These are phyloP conservation scores for Lobosporangium transversale DNA, from an alignment of 192 early-diverging fungal genomes.

Conservation along the genomic window DNA sequence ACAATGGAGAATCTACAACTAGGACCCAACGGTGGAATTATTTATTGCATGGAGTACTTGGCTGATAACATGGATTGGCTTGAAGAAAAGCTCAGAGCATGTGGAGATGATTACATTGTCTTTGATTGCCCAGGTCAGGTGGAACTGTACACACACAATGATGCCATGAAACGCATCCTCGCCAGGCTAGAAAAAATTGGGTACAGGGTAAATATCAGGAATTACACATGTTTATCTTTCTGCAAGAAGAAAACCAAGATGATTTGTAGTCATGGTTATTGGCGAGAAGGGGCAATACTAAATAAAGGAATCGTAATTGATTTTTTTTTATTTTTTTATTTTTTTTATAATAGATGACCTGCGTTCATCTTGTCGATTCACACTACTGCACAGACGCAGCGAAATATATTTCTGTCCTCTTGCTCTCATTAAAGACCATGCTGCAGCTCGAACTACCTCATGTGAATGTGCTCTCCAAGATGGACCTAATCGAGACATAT, in stretches of 20 bases:
- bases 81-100: conserved; percentile 72
- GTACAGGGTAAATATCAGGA: conserved; percentile 67
- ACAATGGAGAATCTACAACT: conserved; percentile 89
- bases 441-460: conserved; percentile 94
- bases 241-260: no score
- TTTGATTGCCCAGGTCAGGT: conserved; percentile 99
- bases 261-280: no score
- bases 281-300: no score
- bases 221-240: no score
- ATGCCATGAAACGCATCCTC: conserved; percentile 81
- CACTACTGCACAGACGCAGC: conserved; percentile 93
- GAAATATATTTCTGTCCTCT: conserved; percentile 91
- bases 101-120: conserved; percentile 87
- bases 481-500: conserved; percentile 89
- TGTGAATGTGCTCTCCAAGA: conserved; percentile 96
- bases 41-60: conserved; percentile 96
- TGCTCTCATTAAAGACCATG: conserved; percentile 94
- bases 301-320: background rate
- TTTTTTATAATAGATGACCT: conserved; percentile 73
- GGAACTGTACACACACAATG: conserved; percentile 96
- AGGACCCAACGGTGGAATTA: conserved; percentile 96
- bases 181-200: conserved; percentile 73
- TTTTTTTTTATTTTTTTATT: conserved; percentile 7
- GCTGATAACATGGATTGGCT: conserved; percentile 94
- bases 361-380: conserved; percentile 90